Percentiles rank a stretch among this genome's conserved stretches.
Evolutionary conservation across 805 yeast genomes (phyloP).

Genomic region (Sungouiella thailandica): DNA sequence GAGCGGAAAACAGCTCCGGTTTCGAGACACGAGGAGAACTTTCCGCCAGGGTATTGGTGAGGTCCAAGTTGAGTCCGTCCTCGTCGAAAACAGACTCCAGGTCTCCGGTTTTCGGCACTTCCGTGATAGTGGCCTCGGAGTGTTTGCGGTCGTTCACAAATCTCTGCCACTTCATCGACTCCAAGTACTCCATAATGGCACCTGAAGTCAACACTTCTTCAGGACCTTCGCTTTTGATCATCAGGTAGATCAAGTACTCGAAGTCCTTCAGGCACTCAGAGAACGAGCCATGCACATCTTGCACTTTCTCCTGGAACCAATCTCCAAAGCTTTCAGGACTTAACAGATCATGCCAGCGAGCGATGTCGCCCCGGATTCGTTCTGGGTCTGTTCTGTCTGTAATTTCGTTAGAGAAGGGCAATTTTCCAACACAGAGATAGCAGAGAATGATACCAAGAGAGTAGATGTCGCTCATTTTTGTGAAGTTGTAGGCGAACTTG

Average conservation of each 20-base stretch:
- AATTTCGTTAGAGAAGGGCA: constrained; percentile 46
- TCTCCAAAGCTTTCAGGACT: constrained; percentile 14
- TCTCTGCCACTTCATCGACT: constrained; percentile 17
- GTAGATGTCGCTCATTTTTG: constrained; percentile 71
- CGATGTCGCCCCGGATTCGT: constrained; percentile 20
- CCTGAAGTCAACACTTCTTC: constrained; percentile 4
- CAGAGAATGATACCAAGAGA: constrained; percentile 81
- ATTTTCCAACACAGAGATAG: constrained; percentile 61
- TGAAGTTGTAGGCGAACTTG: constrained; percentile 48
- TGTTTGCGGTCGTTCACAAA: constrained; percentile 13
- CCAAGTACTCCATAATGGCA: constrained; percentile 18
- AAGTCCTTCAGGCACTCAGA: constrained; percentile 11
- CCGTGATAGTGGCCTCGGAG: constrained; percentile 13
- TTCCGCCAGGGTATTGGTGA: too few relatives aligned
- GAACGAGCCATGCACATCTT: constrained; percentile 1
- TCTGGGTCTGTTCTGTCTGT: constrained; percentile 24
- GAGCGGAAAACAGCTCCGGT: too few relatives aligned
- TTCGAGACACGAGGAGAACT: too few relatives aligned
- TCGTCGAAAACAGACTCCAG: neutral
- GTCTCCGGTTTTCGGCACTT: constrained; percentile 3
- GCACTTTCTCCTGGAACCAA: constrained; percentile 21
- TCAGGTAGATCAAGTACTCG: constrained; percentile 21
- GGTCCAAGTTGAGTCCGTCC: too few relatives aligned
- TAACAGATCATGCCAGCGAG: constrained; percentile 25
- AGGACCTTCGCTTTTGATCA: constrained; percentile 22